phyloP scores from a whole-genome alignment of 208 protist genomes.

The Crithidia fasciculata region DNA sequence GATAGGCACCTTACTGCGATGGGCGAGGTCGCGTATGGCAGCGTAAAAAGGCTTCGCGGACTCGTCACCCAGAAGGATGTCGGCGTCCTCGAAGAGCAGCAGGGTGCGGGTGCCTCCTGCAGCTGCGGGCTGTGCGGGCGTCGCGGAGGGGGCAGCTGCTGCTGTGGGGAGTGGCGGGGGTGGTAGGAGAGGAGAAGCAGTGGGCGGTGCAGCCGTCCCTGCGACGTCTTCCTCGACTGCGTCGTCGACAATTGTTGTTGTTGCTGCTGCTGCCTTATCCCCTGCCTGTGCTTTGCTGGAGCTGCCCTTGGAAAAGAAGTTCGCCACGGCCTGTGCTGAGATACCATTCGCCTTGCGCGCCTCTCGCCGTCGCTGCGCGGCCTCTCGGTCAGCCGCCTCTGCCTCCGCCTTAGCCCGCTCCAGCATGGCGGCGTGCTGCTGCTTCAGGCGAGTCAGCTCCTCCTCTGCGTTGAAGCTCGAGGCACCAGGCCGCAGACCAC shows the following conservation, averaged over 20 bases:
- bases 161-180: not conserved
- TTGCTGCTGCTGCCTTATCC: conserved; percentile 3
- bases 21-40: conserved; percentile 74
- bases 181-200: not conserved
- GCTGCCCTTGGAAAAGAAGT: conserved; percentile 58
- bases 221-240: not conserved
- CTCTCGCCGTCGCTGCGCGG: conserved; percentile 22
- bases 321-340: conserved; percentile 61
- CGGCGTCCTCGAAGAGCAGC: conserved; percentile 85
- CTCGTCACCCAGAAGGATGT: conserved; percentile 82
- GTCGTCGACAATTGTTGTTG: conserved; percentile 8
- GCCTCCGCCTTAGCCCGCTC: conserved; percentile 29
- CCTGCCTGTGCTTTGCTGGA: not conserved
- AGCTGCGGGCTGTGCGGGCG: not conserved
- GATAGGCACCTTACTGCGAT: conserved; percentile 81
- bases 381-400: conserved; percentile 27
- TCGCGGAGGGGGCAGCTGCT: conserved; percentile 1
- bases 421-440: conserved; percentile 48
- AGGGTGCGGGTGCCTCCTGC: conserved; percentile 42
- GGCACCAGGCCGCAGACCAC: conserved; percentile 35
- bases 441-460: conserved; percentile 70
- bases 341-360: conserved; percentile 67
- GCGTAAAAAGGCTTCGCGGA: conserved; percentile 72
- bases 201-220: not conserved
- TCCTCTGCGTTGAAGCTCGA: conserved; percentile 60